Evolutionary conservation across 2,329 filamentous ascomycete genomes (phyloP), one percentile per base, ranked within the genome.

Genomic region (Fusarium secorum): DNA sequence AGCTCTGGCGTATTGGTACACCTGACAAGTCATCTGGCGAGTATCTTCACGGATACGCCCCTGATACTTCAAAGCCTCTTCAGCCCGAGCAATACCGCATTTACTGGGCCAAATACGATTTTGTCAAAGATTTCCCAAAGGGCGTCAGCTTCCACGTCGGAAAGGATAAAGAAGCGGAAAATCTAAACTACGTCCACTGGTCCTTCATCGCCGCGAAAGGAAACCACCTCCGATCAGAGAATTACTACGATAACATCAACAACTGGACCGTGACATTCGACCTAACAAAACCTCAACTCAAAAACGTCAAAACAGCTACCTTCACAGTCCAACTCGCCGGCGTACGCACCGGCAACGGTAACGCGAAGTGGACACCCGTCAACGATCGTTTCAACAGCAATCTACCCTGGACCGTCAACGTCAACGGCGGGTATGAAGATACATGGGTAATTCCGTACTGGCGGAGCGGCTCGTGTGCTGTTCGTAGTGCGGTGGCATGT

Each of bases 131-230:
- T 33, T 90, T 89, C 66, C 87, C 88, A 0, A 66, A 85, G 0
- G 88, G 88, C 3, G 82, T 90, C 1, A 83, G 79, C 20, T 91
- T 86, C 75, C 82, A 84, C 7, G 83, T 91, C 2, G 88, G 87
- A 4, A 78, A 84, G 68, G 84, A 83, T 56, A 76, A 85, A 10
- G 81, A 81, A n/a, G 78, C 78, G 0, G 73, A 79, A 4, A 85
- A 88, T 65, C 81, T 89, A 51, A 90, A 90, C 74, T 89, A 90
- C 51, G 85, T 90, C 1, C 89, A 91, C 72, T 91, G 88, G 89
- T 86, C 84, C 42, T 87, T 88, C 13, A 89, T 88, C 66, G 87
- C 88, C 1, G 85, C 85, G 4, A 80, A 85, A 18, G 86, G 81
- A 7, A 85, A 88, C 70, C 83, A 78, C 14, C 54, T 82, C 0